phyloP scores from a whole-genome alignment of 495 filamentous ascomycete species.

The Tuber borchii region DNA sequence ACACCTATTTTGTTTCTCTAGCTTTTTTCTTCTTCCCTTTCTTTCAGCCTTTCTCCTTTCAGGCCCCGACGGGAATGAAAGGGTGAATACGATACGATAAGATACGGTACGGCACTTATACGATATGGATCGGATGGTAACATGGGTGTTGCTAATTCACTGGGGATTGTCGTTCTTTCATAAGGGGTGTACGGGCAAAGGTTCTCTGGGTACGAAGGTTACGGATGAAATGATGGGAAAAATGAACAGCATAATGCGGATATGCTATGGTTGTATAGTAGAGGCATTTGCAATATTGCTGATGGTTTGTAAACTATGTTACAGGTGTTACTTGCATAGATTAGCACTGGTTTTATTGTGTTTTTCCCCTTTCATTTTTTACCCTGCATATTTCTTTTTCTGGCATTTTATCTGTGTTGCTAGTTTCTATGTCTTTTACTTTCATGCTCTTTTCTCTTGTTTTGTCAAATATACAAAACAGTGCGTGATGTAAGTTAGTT shows the following conservation, averaged over 20 bases:
- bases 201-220: slow-evolving; percentile 35
- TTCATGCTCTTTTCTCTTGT: slow-evolving; percentile 21
- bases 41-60: slow-evolving; percentile 13
- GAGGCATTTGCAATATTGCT: slow-evolving; percentile 31
- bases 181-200: slow-evolving; percentile 33
- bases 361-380: slow-evolving; percentile 20
- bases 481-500: slow-evolving; percentile 1
- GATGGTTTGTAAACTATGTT: slow-evolving; percentile 40
- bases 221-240: slow-evolving; percentile 29
- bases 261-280: slow-evolving; percentile 39
- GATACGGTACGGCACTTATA: slow-evolving; percentile 23
- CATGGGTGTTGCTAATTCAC: slow-evolving; percentile 36
- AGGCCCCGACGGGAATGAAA: slow-evolving; percentile 30
- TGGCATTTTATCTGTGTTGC: slow-evolving; percentile 17
- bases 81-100: slow-evolving; percentile 17
- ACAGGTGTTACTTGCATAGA: slow-evolving; percentile 37
- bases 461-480: slow-evolving; percentile 8
- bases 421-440: slow-evolving; percentile 18
- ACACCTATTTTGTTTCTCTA: slow-evolving; percentile 4
- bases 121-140: slow-evolving; percentile 27
- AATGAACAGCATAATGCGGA: slow-evolving; percentile 12
- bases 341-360: slow-evolving; percentile 35
- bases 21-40: slow-evolving; percentile 10
- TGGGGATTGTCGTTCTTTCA: slow-evolving; percentile 30
- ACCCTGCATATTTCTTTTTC: slow-evolving; percentile 19